A percentile compares a stretch with the other conserved stretches of the same genome.
Conservation (phyloP, 176 grass and related monocot species). For the Cenchrus purpureus region DNA sequence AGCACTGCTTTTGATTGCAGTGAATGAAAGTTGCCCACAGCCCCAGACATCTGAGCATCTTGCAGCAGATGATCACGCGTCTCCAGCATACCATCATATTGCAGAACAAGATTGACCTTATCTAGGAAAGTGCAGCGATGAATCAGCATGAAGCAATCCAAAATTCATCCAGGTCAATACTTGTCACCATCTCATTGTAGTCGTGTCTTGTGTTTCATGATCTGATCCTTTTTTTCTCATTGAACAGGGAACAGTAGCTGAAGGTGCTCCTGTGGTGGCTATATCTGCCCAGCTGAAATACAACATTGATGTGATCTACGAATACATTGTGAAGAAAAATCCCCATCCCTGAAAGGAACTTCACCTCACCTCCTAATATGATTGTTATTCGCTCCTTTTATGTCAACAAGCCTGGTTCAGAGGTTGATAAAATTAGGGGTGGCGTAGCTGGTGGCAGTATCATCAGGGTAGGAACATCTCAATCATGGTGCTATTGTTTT, state of each 20-base stretch:
- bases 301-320: constrained; percentile 90
- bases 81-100: constrained; percentile 96
- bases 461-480: constrained; percentile 63
- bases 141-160: constrained; percentile 94
- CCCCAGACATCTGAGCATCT: constrained; percentile 96
- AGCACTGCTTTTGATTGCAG: constrained; percentile 88
- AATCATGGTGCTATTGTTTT: neutral
- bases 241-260: constrained; percentile 82
- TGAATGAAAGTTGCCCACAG: constrained; percentile 96
- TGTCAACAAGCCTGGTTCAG: constrained; percentile 92
- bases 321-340: constrained; percentile 95
- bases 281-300: constrained; percentile 95
- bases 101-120: constrained; percentile 99
- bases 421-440: constrained; percentile 90
- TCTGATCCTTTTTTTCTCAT: constrained; percentile 12
- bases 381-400: constrained; percentile 95
- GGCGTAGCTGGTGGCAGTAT: constrained; percentile 94
- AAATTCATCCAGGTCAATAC: constrained; percentile 86
- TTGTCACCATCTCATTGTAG: neutral
- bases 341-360: constrained; percentile 82
- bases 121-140: constrained; percentile 28
- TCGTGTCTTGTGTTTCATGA: neutral
- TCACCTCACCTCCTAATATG: constrained; percentile 80
- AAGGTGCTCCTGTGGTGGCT: constrained; percentile 90
- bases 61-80: constrained; percentile 92